Evolutionary conservation across 176 grass and related monocot species (phyloP).

Genomic region (Carex cristatella): DNA sequence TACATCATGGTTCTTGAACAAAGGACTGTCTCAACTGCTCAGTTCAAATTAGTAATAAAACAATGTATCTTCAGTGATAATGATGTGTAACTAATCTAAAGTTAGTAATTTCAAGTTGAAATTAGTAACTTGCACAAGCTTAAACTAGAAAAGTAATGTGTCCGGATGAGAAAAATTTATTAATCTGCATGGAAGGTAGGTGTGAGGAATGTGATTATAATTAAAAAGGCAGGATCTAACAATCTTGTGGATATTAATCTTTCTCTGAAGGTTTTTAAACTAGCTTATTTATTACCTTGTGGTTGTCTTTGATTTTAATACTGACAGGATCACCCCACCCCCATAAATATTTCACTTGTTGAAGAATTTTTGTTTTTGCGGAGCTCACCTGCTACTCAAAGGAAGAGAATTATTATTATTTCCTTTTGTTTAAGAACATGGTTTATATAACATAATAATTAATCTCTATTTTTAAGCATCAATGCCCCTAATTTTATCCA

Average conservation of each 20-base stretch:
- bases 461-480: not conserved
- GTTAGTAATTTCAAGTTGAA: not conserved
- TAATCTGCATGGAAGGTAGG: not conserved
- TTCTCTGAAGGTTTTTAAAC: not conserved
- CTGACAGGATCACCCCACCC: not conserved
- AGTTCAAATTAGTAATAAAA: not conserved
- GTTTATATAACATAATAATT: not conserved
- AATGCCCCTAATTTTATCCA: conserved; percentile 30
- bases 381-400: not conserved
- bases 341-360: not conserved
- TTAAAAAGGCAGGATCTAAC: not conserved
- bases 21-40: not conserved
- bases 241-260: not conserved
- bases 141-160: not conserved
- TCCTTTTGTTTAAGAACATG: not conserved
- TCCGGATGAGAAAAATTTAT: not conserved
- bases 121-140: not conserved
- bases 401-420: not conserved
- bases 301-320: not conserved
- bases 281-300: not conserved
- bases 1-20: not conserved
- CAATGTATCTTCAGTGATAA: not conserved
- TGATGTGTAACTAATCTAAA: conserved; percentile 8
- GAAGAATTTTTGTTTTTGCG: too few species aligned
- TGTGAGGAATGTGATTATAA: not conserved